Evolutionary conservation across 2,329 filamentous ascomycete genomes (phyloP), one percentile per base, ranked within the genome.

Genomic region (Aspergillus thermomutatus): DNA sequence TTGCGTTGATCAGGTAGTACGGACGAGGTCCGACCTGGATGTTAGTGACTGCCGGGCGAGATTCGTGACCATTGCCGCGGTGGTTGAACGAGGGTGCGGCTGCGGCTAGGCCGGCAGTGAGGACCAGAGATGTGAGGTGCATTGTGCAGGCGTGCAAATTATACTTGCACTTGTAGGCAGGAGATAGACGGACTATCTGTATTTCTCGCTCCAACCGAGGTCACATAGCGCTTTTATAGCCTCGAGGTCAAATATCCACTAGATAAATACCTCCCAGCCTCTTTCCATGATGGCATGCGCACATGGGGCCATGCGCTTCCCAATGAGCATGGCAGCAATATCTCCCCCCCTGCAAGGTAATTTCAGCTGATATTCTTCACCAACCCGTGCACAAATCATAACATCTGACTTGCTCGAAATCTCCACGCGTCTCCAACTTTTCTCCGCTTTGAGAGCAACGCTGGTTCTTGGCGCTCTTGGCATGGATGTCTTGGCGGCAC

Each of bases 11-110:
- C 10, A 64, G 60, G 49, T 55, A 64, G 55, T 57, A 64, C n/a
- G 61, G 61, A 14, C 61, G 58, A 14, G 60, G 60, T 4, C 61
- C 61, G 31, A 64, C 61, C 46, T 64, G 61, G 53, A 64, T 64
- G 52, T 64, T 62, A 52, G 56, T 61, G 28, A 61, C 46, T 31
- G 46, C 21, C 10, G 43, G 43, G 7, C 43, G 21, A 9, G 50
- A 23, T 21, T 51, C 43, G 19, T 34, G 31, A 11, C 28, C 46
- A 27, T 26, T 49, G 31, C 54, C 48, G 43, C 43, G 50, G 19
- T 45, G 46, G n/a, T 47, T 54, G 50, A 47, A 50, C 19, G 59
- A 55, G 3, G 60, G 59, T 8, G 59, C 55, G 11, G 61, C 61
- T 34, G 51, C 55, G 25, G 54, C 57, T 34, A 59, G 25, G 28